Conservation (phyloP, 2,329 filamentous ascomycete genomes). For the Ceratocystis colombiana region DNA sequence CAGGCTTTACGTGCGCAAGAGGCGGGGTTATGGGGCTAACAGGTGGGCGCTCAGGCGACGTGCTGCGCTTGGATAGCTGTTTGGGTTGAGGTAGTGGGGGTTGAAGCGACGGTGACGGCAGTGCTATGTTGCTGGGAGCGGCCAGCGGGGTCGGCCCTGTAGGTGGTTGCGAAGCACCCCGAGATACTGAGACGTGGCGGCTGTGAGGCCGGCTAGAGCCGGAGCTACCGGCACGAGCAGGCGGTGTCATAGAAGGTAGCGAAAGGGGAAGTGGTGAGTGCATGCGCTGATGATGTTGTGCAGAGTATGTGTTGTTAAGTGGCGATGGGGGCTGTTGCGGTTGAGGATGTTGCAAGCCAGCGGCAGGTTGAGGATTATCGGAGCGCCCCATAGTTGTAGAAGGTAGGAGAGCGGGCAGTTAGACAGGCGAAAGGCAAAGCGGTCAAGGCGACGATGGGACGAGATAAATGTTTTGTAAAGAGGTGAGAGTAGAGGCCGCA, state of each 20-base stretch:
- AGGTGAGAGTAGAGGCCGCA: background rate
- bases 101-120: constrained; percentile 21
- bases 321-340: constrained; percentile 22
- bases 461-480: background rate
- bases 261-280: constrained; percentile 23
- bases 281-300: constrained; percentile 21
- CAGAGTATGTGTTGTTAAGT: constrained; percentile 18
- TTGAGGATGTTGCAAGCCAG: constrained; percentile 23
- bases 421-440: background rate
- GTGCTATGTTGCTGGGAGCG: constrained; percentile 21
- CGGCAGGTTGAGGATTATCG: constrained; percentile 17
- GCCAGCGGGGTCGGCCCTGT: constrained; percentile 17
- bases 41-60: constrained; percentile 42
- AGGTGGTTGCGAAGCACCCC: constrained; percentile 20
- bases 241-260: constrained; percentile 23
- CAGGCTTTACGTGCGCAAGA: constrained; percentile 33
- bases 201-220: constrained; percentile 30
- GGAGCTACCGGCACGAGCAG: constrained; percentile 29
- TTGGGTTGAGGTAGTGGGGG: constrained; percentile 22
- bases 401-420: background rate
- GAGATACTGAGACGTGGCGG: constrained; percentile 26
- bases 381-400: constrained; percentile 18
- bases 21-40: constrained; percentile 49
- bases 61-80: constrained; percentile 30
- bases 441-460: background rate